A percentile compares a stretch with the other conserved stretches of the same genome.
phyloP scores from a whole-genome alignment of 768 basidiomycete genomes.

The Tephrocybe rancida region DNA sequence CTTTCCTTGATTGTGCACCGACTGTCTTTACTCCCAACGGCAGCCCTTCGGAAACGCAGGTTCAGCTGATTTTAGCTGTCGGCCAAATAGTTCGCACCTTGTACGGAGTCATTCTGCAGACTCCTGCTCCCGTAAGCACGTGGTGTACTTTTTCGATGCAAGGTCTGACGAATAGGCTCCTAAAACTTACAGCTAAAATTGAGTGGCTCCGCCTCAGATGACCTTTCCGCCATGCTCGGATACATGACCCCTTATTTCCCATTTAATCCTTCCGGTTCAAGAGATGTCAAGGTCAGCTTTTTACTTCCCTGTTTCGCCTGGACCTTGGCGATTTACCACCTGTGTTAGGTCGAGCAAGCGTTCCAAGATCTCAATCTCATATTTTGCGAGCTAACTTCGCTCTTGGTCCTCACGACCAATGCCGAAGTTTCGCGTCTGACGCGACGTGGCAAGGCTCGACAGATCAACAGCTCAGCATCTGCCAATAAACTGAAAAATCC shows the following conservation, averaged over 20 bases:
- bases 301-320: background rate
- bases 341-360: conserved; percentile 58
- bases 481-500: conserved; percentile 14
- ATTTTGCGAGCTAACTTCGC: conserved; percentile 76
- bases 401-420: conserved; percentile 49
- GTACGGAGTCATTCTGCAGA: conserved; percentile 59
- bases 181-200: conserved; percentile 24
- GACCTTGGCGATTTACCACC: conserved; percentile 9
- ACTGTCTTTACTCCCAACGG: conserved; percentile 72
- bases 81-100: conserved; percentile 59
- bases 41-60: conserved; percentile 60
- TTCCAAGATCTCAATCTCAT: conserved; percentile 75
- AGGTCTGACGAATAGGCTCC: conserved; percentile 9
- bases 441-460: conserved; percentile 23
- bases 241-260: conserved; percentile 89
- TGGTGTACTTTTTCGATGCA: background rate
- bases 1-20: conserved; percentile 88
- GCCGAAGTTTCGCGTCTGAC: conserved; percentile 17
- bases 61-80: conserved; percentile 60
- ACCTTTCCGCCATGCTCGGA: conserved; percentile 61
- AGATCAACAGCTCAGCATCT: conserved; percentile 2
- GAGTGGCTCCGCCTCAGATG: conserved; percentile 34
- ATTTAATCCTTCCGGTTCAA: conserved; percentile 49
- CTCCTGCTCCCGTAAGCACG: conserved; percentile 36
- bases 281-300: conserved; percentile 59